phyloP scores from a whole-genome alignment of 345 rosid genomes.

The Laguncularia racemosa region DNA sequence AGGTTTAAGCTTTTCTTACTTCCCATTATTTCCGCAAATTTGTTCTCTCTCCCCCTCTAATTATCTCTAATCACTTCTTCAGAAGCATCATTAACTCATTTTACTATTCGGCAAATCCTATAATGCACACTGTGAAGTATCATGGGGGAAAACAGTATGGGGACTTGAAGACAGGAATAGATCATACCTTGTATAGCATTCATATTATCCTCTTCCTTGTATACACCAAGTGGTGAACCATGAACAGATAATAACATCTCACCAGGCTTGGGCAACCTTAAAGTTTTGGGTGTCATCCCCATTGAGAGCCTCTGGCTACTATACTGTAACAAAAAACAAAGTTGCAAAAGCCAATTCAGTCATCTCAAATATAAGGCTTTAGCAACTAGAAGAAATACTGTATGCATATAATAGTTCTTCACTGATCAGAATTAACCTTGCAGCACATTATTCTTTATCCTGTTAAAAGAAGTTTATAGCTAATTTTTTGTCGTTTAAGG shows the following conservation, averaged over 20 bases:
- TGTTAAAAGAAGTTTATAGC: too few relatives aligned
- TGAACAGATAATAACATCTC: constrained; percentile 86
- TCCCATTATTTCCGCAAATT: too few relatives aligned
- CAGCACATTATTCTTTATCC: too few relatives aligned
- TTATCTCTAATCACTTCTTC: too few relatives aligned
- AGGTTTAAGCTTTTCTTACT: too few relatives aligned
- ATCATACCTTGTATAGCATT: constrained; percentile 71
- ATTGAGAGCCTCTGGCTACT: constrained; percentile 73
- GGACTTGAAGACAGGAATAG: background rate
- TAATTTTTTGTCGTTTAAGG: too few relatives aligned
- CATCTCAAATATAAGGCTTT: background rate
- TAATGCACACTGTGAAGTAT: too few relatives aligned
- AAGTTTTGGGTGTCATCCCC: constrained; percentile 87
- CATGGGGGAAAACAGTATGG: background rate
- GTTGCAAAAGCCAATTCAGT: background rate
- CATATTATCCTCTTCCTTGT: constrained; percentile 85
- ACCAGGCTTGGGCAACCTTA: constrained; percentile 77
- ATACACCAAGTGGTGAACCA: constrained; percentile 93
- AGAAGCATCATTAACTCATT: too few relatives aligned
- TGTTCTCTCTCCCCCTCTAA: too few relatives aligned
- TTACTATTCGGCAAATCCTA: too few relatives aligned
- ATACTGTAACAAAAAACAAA: constrained; percentile 28
- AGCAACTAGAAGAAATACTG: background rate
- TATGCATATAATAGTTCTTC: background rate
- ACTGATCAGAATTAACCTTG: too few relatives aligned